Evolutionary conservation across 768 basidiomycete genomes (phyloP).

Genomic region (Phanerochaete carnosa): DNA sequence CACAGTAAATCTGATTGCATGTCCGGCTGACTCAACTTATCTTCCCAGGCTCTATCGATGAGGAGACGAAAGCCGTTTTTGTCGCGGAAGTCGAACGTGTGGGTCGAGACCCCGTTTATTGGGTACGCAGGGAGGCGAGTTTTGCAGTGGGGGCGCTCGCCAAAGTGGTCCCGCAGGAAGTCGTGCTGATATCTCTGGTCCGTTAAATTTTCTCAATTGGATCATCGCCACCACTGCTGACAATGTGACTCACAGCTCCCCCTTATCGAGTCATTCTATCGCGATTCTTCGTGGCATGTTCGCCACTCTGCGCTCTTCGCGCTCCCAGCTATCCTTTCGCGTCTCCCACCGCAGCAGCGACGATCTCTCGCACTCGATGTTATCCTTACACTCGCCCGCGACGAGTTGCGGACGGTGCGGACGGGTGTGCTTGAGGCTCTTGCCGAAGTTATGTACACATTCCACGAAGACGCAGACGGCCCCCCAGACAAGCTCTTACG

Average conservation of each 20-base stretch:
- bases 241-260: conserved; percentile 54
- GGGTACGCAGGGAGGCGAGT: conserved; percentile 83
- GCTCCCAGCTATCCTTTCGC: conserved; percentile 73
- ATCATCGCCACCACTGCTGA: neutral
- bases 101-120: conserved; percentile 61
- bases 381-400: conserved; percentile 56
- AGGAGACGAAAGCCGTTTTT: conserved; percentile 58
- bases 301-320: conserved; percentile 86
- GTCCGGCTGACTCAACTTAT: conserved; percentile 5
- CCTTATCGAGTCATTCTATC: conserved; percentile 65
- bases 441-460: conserved; percentile 86
- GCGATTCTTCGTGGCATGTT: conserved; percentile 77
- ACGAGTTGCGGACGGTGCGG: conserved; percentile 66
- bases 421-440: conserved; percentile 81
- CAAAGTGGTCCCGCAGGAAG: conserved; percentile 78
- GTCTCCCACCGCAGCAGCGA: conserved; percentile 56
- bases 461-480: conserved; percentile 58
- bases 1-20: neutral
- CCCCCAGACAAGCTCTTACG: conserved; percentile 73
- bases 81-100: conserved; percentile 74
- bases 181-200: conserved; percentile 64
- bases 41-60: conserved; percentile 47
- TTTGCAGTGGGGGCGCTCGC: conserved; percentile 87
- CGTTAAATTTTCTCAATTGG: conserved; percentile 20
- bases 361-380: conserved; percentile 64